These are phyloP conservation scores for Metschnikowia lunata DNA, from an alignment of 805 yeast species.

Conservation along the genomic window DNA sequence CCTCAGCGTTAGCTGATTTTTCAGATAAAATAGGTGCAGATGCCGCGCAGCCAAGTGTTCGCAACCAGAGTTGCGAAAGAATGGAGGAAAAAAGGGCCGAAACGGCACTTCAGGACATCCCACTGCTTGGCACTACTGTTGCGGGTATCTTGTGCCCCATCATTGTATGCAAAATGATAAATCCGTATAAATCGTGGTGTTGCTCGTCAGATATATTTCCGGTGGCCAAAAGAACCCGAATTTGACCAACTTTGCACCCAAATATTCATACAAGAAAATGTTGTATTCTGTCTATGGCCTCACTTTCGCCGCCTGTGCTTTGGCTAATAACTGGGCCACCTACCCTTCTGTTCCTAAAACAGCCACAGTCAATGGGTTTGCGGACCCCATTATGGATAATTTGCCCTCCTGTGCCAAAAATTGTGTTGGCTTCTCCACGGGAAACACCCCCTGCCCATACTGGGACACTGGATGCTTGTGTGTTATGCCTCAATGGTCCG, in stretches of 20 bases:
- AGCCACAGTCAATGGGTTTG: conserved; percentile 46
- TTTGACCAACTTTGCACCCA: neutral
- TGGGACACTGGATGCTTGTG: conserved; percentile 52
- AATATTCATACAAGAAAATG: neutral
- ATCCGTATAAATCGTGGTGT: no score
- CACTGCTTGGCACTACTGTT: no score
- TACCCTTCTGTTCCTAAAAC: conserved; percentile 45
- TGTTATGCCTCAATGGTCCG: conserved; percentile 46
- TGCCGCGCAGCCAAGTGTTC: neutral
- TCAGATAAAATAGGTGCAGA: neutral
- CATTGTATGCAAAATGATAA: no score
- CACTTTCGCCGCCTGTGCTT: conserved; percentile 11
- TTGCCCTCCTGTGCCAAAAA: conserved; percentile 42
- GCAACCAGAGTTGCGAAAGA: neutral
- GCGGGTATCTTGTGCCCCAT: no score
- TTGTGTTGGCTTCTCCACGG: conserved; percentile 35
- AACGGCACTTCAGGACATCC: no score
- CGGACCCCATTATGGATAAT: conserved; percentile 37
- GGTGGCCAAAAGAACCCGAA: neutral
- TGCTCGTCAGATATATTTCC: no score
- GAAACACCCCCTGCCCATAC: conserved; percentile 48
- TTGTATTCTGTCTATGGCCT: conserved; percentile 1
- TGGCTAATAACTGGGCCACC: conserved; percentile 36
- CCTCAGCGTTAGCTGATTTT: conserved; percentile 1
- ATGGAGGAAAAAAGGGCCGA: no score